Base-by-base conservation (phyloP, 805 yeast genomes). In the Saturnispora ahearnii region DNA sequence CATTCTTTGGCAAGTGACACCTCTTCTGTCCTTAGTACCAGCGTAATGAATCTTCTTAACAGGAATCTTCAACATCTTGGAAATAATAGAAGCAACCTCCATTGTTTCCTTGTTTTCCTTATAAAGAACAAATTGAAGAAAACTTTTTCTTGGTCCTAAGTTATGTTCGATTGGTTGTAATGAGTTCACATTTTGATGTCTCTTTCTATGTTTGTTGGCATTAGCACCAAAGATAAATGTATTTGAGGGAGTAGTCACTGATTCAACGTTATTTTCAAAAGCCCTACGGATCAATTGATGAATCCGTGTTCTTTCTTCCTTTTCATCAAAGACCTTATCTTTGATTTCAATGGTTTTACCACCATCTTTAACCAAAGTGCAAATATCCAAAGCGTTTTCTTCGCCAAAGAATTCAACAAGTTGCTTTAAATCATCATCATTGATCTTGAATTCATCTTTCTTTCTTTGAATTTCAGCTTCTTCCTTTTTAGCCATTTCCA, bases 11-110 rank as follows among this genome's bases (percentile, higher is more conserved):
- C 88, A 88, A 5, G 99, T 93, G 24, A 87, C 90, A 45, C 95
- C 99, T 63, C 99, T 79, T 58, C 98, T 78, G 65, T 93, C 99
- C 61, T 93, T 93, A 2, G 99, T 95, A 22, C 99, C 99, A 0
- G 97, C 95, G 64, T 82, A 88, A 47, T 87, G 74, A 33, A 93
- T 73, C 38, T 72, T 62, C 55, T 82, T 84, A 5, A 83, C 71
- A n/a, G 90, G 91, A 21, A 85, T 68, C 54, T 88, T 77, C 55
- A 93, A 70, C 53, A 87, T 76, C 61, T 84, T 84, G 45, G 90
- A 72, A 45, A 93, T 69, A 28, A 84, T 67, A 18, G 81, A 76
- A 1, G 93, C 93, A 12, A 87, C 93, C 68, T 93, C 97, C 96
- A 93, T 87, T 1, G 99, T 90, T 58, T 93, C 99, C 63, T 90